Evolutionary conservation across 257 asterid genomes (phyloP).

Genomic region (Solanum acaule): DNA sequence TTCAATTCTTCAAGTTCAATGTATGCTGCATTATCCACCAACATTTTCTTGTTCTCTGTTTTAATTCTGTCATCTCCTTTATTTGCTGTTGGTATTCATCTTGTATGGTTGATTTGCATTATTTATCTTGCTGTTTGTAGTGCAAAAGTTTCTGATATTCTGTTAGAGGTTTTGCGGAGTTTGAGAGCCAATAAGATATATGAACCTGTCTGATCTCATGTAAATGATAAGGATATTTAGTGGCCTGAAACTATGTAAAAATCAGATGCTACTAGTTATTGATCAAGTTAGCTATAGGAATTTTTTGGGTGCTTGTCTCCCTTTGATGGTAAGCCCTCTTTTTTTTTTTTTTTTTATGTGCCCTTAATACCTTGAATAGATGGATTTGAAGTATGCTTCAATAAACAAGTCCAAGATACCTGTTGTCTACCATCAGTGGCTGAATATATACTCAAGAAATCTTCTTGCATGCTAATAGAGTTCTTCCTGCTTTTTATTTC

Average conservation of each 20-base stretch:
- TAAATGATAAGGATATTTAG: neutral
- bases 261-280: neutral
- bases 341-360: neutral
- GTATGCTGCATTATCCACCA: neutral
- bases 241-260: neutral
- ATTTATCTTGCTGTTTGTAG: no score
- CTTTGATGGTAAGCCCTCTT: neutral
- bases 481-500: neutral
- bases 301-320: neutral
- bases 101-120: neutral
- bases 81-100: neutral
- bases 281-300: neutral
- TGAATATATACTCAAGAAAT: neutral
- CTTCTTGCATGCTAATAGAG: neutral
- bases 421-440: neutral
- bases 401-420: neutral
- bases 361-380: neutral
- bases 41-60: neutral
- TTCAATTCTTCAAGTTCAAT: neutral
- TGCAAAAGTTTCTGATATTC: neutral
- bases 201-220: neutral
- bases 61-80: neutral
- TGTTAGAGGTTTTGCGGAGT: neutral
- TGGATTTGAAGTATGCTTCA: neutral
- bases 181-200: neutral